phyloP scores from a whole-genome alignment of 2,329 filamentous ascomycete species.

The Venturia effusa region DNA sequence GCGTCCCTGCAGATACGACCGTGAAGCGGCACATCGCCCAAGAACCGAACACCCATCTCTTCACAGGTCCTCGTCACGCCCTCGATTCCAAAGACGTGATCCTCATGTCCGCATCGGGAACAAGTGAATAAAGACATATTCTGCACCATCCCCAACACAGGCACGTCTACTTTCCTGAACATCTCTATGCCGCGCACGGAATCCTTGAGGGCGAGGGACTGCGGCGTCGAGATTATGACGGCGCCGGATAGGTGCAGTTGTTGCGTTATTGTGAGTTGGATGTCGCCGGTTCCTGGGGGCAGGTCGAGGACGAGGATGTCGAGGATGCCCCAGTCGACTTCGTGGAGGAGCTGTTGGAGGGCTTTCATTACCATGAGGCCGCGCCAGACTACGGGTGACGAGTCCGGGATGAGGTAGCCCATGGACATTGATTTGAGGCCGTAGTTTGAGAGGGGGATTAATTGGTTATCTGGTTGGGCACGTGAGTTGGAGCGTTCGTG shows the following conservation, averaged over 20 bases:
- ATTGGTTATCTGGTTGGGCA: slow-evolving; percentile 53
- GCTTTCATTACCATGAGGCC: slow-evolving; percentile 98
- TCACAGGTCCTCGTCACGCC: slow-evolving; percentile 58
- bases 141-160: slow-evolving; percentile 68
- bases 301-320: slow-evolving; percentile 85
- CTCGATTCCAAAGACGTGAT: slow-evolving; percentile 60
- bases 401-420: slow-evolving; percentile 77
- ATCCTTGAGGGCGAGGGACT: slow-evolving; percentile 85
- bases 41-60: slow-evolving; percentile 63
- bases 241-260: slow-evolving; percentile 82
- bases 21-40: slow-evolving; percentile 85
- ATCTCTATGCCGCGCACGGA: slow-evolving; percentile 86
- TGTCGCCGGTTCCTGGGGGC: slow-evolving; percentile 89
- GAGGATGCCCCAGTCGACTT: slow-evolving; percentile 85
- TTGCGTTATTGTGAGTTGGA: slow-evolving; percentile 93
- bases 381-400: slow-evolving; percentile 83
- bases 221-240: slow-evolving; percentile 84
- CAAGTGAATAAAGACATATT: slow-evolving; percentile 31
- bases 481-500: not conserved
- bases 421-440: slow-evolving; percentile 98
- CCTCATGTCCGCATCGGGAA: slow-evolving; percentile 53
- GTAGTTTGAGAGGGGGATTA: slow-evolving; percentile 85
- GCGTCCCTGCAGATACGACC: slow-evolving; percentile 78
- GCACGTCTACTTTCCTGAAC: slow-evolving; percentile 76
- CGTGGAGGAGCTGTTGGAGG: slow-evolving; percentile 85